Conservation (phyloP, 345 rosid genomes). For the Ailanthus altissimus region DNA sequence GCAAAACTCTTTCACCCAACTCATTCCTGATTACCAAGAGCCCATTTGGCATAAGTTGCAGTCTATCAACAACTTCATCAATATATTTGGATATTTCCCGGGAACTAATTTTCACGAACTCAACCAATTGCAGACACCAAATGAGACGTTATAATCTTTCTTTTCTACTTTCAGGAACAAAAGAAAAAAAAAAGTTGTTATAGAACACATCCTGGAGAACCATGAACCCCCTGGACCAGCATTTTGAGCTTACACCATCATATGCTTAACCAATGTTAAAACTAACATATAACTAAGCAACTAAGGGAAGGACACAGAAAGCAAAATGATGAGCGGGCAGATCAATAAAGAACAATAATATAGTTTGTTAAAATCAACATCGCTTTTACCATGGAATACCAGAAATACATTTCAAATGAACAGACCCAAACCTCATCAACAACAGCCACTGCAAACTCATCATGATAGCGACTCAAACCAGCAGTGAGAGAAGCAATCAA, state of each 20-base stretch:
- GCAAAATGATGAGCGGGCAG: background rate
- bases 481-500: slow-evolving; percentile 96
- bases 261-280: background rate
- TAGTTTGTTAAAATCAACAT: background rate
- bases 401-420: background rate
- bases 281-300: background rate
- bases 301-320: background rate
- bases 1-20: background rate
- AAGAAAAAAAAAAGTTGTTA: background rate
- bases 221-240: background rate
- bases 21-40: background rate
- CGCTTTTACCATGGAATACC: background rate
- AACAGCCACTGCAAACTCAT: slow-evolving; percentile 94
- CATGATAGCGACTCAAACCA: slow-evolving; percentile 97
- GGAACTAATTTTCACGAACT: background rate
- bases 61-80: slow-evolving; percentile 3
- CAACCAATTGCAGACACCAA: background rate
- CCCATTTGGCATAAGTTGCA: background rate
- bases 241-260: background rate
- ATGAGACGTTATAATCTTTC: background rate
- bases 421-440: slow-evolving; percentile 87
- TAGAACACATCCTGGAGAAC: background rate
- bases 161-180: slow-evolving; percentile 12
- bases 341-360: background rate
- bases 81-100: background rate